phyloP scores from a whole-genome alignment of 2,329 filamentous ascomycete species.

The Colletotrichum filicis region DNA sequence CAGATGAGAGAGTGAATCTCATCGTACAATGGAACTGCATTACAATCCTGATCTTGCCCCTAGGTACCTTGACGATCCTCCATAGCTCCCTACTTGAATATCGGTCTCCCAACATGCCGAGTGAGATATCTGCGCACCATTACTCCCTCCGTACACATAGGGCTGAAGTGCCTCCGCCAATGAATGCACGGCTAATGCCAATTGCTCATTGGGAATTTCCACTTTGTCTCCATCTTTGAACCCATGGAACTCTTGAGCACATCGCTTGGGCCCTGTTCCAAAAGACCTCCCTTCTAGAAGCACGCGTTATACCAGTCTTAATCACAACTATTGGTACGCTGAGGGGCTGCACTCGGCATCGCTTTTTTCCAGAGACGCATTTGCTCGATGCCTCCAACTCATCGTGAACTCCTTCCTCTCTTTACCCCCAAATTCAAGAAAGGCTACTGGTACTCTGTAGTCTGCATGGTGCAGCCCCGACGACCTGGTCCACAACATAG shows the following conservation, averaged over 20 bases:
- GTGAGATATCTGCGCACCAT: too few species aligned
- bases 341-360: too few species aligned
- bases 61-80: too few species aligned
- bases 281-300: not conserved
- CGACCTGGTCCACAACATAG: not conserved
- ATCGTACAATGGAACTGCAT: not conserved
- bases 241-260: not conserved
- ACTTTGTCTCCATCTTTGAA: not conserved
- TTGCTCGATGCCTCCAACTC: not conserved
- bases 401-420: not conserved
- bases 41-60: not conserved
- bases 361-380: not conserved
- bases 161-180: slow-evolving; percentile 25
- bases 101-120: too few species aligned
- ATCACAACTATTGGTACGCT: not conserved
- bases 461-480: not conserved
- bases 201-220: slow-evolving; percentile 9
- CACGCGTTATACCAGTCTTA: not conserved
- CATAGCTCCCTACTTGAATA: too few species aligned
- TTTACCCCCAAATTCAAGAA: not conserved
- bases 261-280: not conserved
- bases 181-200: slow-evolving; percentile 6
- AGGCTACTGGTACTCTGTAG: not conserved
- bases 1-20: too few species aligned
- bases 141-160: not conserved